Evolutionary conservation across 257 asterid species (phyloP).

Genomic region (Salvia rosmarinus): DNA sequence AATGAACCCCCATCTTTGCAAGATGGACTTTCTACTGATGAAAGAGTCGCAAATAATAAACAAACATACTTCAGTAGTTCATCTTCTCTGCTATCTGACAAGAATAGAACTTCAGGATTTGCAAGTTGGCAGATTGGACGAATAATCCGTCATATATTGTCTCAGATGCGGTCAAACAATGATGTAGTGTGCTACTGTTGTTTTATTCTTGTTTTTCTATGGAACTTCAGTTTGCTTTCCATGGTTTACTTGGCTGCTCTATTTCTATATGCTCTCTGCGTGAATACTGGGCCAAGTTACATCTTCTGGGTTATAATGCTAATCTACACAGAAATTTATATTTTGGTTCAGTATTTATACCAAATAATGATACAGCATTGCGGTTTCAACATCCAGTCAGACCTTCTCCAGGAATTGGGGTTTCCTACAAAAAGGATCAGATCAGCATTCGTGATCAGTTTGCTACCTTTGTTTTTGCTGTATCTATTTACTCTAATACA

Average conservation of each 20-base stretch:
- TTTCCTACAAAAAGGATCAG: slow-evolving; percentile 78
- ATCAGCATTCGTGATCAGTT: slow-evolving; percentile 83
- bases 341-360: slow-evolving; percentile 84
- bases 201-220: slow-evolving; percentile 79
- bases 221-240: slow-evolving; percentile 99
- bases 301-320: slow-evolving; percentile 93
- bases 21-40: slow-evolving; percentile 41
- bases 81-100: slow-evolving; percentile 78
- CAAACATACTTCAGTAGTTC: slow-evolving; percentile 56
- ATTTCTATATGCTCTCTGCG: slow-evolving; percentile 91
- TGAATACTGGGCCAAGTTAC: slow-evolving; percentile 89
- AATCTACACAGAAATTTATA: slow-evolving; percentile 83
- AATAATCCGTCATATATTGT: slow-evolving; percentile 81
- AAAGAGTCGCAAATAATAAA: slow-evolving; percentile 39
- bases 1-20: slow-evolving; percentile 60
- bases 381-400: slow-evolving; percentile 77
- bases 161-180: slow-evolving; percentile 89
- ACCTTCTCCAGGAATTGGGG: slow-evolving; percentile 70
- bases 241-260: slow-evolving; percentile 88
- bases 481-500: slow-evolving; percentile 90
- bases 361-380: slow-evolving; percentile 95
- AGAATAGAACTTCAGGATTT: slow-evolving; percentile 69
- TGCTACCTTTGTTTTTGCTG: slow-evolving; percentile 87
- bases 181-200: slow-evolving; percentile 95
- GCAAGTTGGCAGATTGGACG: slow-evolving; percentile 80